Evolutionary conservation across 2,329 filamentous ascomycete genomes (phyloP).

Genomic region (Alternaria tenuissima): DNA sequence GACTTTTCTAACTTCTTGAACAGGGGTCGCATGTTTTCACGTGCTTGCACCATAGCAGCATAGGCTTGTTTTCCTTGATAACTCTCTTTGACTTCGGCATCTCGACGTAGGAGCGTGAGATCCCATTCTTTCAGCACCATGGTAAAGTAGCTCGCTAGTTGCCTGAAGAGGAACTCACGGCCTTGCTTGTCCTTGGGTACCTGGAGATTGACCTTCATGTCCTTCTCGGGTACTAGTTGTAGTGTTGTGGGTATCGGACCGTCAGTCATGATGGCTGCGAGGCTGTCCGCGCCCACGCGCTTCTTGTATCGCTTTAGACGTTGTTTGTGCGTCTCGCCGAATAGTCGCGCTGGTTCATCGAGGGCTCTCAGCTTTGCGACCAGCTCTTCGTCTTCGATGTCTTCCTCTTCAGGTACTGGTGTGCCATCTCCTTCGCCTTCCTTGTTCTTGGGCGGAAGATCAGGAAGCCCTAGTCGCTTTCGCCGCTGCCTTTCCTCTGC

Average conservation of each 20-base stretch:
- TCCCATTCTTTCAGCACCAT: conserved; percentile 95
- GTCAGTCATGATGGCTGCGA: conserved; percentile 63
- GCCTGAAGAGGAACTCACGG: conserved; percentile 78
- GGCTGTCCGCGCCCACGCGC: conserved; percentile 58
- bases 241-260: conserved; percentile 90
- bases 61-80: conserved; percentile 83
- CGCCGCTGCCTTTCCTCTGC: conserved; percentile 76
- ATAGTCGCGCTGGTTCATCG: conserved; percentile 76
- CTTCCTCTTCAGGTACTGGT: conserved; percentile 59
- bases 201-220: conserved; percentile 79
- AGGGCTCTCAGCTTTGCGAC: conserved; percentile 71
- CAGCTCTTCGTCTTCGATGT: conserved; percentile 77
- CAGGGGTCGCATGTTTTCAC: conserved; percentile 86
- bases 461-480: conserved; percentile 81
- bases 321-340: conserved; percentile 79
- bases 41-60: conserved; percentile 84
- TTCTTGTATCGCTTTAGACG: conserved; percentile 75
- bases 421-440: conserved; percentile 56
- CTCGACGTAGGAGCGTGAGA: conserved; percentile 70
- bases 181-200: conserved; percentile 71
- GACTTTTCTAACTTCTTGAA: conserved; percentile 88
- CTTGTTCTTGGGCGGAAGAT: conserved; percentile 64
- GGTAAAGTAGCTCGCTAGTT: conserved; percentile 93
- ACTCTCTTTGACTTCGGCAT: conserved; percentile 69
- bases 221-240: conserved; percentile 78